Percentiles rank a stretch among this genome's conserved stretches.
Conservation (phyloP, 2,329 filamentous ascomycete species). For the Diaporthe caulivora region DNA sequence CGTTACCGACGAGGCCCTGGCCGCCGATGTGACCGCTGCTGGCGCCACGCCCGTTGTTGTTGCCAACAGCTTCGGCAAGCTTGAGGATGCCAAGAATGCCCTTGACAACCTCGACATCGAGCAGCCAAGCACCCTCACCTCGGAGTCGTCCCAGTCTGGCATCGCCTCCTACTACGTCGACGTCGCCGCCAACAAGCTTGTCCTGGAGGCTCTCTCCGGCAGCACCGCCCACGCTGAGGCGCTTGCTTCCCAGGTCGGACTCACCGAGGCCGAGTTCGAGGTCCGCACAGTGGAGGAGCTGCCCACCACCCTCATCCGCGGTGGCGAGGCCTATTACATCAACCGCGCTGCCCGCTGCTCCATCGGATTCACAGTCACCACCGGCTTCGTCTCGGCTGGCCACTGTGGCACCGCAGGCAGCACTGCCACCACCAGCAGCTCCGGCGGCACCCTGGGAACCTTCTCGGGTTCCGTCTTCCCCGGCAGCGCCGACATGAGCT, state of each 20-base stretch:
- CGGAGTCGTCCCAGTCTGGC: background rate
- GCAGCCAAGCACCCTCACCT: background rate
- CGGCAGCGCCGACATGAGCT: slow-evolving; percentile 8
- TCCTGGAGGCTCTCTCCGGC: slow-evolving; percentile 6
- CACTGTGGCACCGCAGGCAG: slow-evolving; percentile 1
- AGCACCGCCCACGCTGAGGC: slow-evolving; percentile 25
- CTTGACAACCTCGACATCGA: slow-evolving; percentile 10
- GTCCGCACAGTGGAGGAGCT: background rate
- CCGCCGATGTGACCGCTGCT: slow-evolving; percentile 9
- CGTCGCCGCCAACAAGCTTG: slow-evolving; percentile 29
- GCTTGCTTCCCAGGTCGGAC: background rate
- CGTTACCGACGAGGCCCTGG: slow-evolving; percentile 15
- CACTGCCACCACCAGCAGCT: background rate
- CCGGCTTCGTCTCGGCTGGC: slow-evolving; percentile 27
- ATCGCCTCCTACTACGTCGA: slow-evolving; percentile 20
- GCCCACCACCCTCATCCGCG: background rate
- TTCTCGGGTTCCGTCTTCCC: slow-evolving; percentile 18
- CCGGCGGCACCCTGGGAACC: background rate
- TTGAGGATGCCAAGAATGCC: background rate
- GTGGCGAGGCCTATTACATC: slow-evolving; percentile 15
- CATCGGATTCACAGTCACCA: slow-evolving; percentile 11
- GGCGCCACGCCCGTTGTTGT: slow-evolving; percentile 2
- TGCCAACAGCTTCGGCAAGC: slow-evolving; percentile 14
- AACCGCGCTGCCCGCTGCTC: background rate
- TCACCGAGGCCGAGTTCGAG: background rate